These are phyloP conservation scores for Solanum pennellii DNA, from an alignment of 257 asterid genomes.

Conservation along the genomic window DNA sequence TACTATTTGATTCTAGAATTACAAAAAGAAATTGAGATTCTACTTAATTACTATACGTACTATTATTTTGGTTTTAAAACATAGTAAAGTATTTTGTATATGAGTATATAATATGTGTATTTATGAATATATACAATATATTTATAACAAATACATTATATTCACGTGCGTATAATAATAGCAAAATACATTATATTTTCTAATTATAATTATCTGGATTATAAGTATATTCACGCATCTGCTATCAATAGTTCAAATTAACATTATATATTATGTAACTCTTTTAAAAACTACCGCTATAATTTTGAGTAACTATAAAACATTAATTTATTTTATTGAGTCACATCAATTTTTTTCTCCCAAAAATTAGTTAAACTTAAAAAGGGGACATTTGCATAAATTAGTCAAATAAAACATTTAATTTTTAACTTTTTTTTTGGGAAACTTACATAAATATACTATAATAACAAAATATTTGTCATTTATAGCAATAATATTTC, in stretches of 20 bases:
- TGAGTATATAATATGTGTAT: background rate
- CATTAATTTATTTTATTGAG: too few relatives aligned
- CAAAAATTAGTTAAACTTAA: background rate
- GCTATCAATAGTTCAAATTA: background rate
- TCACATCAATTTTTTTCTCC: background rate
- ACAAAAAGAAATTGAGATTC: background rate
- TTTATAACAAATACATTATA: background rate
- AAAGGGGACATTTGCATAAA: background rate
- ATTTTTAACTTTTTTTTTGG: background rate
- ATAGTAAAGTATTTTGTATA: background rate
- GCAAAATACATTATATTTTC: background rate
- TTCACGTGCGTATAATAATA: background rate
- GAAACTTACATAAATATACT: too few relatives aligned
- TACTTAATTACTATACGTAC: background rate
- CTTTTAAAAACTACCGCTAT: background rate
- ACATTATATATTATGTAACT: background rate
- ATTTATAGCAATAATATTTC: too few relatives aligned
- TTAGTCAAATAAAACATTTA: background rate
- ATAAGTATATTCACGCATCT: background rate
- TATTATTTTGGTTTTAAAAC: background rate
- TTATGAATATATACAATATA: background rate
- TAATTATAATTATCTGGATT: accelerated
- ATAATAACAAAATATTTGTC: too few relatives aligned
- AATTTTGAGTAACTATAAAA: background rate
- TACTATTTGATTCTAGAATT: too few relatives aligned